Evolutionary conservation across 768 basidiomycete species (phyloP), one percentile per base, ranked within the genome.

Genomic region (Candolleomyces efflorescens): DNA sequence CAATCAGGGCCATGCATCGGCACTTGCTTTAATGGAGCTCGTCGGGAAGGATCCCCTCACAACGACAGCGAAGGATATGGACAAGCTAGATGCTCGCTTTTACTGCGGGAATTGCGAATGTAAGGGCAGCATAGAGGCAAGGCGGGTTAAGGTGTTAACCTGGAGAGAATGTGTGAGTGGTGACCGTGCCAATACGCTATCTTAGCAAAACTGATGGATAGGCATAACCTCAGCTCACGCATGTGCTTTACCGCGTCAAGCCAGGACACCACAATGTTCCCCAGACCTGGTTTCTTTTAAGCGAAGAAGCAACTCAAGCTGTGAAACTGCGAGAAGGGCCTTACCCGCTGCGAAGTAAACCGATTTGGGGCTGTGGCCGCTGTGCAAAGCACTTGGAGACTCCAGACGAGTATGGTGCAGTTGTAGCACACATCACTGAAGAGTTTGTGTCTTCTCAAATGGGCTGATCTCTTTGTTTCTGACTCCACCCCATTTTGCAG

Each of bases 31-130:
- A 18, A 10, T 51, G n/a, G 49, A 20, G 10, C 49, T 51, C 15
- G 24, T 54, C 12, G 53, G 53, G 15, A n/a, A 39, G 39, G 53
- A 39, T 20, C 53, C 53, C 1, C 11, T 10, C 10, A 54, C 32
- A 20, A 41, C 53, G 11, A 54, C 53, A 12, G 53, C 38, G n/a
- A 20, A 43, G 36, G 53, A 54, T n/a, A 22, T 54, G 53, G 53
- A 54, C 37, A n/a, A 17, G 17, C 27, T 36, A 13, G 53, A 54
- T 20, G 53, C 53, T 3, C 53, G 53, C 9, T 54, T 54, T 39
- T 37, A 44, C 36, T 54, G 53, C 37, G 53, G 22, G 9, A 22
- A 41, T 13, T 54, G 53, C 53, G n/a, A 37, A 12, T 17, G 6
- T n/a, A 22, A 6, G 43, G n/a, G 13, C 3, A 9, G 7, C 7